Base-by-base conservation (phyloP, 371 early-diverging fungal genomes). In the Apophysomyces sp. region DNA sequence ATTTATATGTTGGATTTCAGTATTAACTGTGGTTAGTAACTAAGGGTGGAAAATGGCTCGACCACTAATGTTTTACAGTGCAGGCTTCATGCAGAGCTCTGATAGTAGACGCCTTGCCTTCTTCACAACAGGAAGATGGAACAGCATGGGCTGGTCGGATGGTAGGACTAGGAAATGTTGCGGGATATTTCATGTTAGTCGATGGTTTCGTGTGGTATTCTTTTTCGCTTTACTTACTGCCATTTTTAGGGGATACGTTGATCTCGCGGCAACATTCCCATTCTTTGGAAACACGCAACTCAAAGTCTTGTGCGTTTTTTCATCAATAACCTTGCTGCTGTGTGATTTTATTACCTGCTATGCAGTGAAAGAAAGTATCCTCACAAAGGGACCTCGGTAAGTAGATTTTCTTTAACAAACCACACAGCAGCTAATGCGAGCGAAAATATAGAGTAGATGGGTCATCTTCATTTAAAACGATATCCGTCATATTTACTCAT, bases 121-220 rank as follows among this genome's bases (percentile, higher is more conserved):
- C 89, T 0, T 74, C 87, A 24, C 90, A 91, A 58, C 98, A 98
- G 74, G 91, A 91, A 18, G 70, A 73, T 27, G 95, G 92, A n/a
- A 94, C 89, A 15, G 92, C 95, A 2, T 95, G 93, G 93, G 96
- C 94, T 2, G 90, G 92, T n/a, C 83, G 91, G 27, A 93, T 97
- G 90, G 86, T 94, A 58, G 94, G 94, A 0, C 37, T 94, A 4
- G 98, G 97, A 4, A 95, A 89, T 60, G 87, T 93, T 3, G 72
- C 85, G 3, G 97, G 97, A 0, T 96, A 94, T 63, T 89, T 93
- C 57, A 88, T 91, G 90, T 77, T 75, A 54, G 79, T 56, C 7
- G 31, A 41, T 37, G 4, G 41, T 39, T 2, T 29, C 30, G 18
- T 5, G 11, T 1, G 31, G 30, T n/a, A 16, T 8, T 31, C 15